A percentile compares a stretch with the other conserved stretches of the same genome.
Conservation (phyloP, 495 filamentous ascomycete species). For the Aspergillus sclerotioniger region DNA sequence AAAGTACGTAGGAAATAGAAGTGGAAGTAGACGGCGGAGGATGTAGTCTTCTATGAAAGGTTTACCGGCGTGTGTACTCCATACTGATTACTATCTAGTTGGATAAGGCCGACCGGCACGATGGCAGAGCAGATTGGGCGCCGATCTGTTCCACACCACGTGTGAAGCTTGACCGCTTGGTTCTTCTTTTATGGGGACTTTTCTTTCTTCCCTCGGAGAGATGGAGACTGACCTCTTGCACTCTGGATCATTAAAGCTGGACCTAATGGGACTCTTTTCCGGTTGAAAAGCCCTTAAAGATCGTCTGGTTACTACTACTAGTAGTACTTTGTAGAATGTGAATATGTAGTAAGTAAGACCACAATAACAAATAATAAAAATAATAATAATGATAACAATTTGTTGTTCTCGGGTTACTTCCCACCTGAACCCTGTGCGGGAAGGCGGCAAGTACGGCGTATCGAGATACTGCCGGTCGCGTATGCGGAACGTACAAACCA, state of each 20-base stretch:
- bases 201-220: background rate
- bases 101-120: conserved; percentile 8
- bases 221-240: background rate
- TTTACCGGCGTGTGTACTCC: too few species aligned
- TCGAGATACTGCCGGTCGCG: background rate
- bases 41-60: too few species aligned
- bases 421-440: background rate
- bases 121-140: conserved; percentile 13
- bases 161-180: conserved; percentile 33
- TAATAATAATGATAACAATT: too few species aligned
- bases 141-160: conserved; percentile 34
- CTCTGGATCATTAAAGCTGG: background rate
- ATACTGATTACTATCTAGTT: conserved; percentile 2
- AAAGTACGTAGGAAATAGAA: too few species aligned
- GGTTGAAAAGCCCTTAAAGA: too few species aligned
- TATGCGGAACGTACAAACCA: background rate
- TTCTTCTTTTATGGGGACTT: conserved; percentile 11
- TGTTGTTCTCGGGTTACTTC: background rate
- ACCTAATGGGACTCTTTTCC: too few species aligned
- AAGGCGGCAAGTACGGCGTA: background rate
- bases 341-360: too few species aligned
- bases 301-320: too few species aligned
- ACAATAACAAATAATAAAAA: too few species aligned
- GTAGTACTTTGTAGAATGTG: too few species aligned
- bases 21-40: too few species aligned